Base-by-base conservation (phyloP, 2,329 filamentous ascomycete species). In the Aspergillus piperis region DNA sequence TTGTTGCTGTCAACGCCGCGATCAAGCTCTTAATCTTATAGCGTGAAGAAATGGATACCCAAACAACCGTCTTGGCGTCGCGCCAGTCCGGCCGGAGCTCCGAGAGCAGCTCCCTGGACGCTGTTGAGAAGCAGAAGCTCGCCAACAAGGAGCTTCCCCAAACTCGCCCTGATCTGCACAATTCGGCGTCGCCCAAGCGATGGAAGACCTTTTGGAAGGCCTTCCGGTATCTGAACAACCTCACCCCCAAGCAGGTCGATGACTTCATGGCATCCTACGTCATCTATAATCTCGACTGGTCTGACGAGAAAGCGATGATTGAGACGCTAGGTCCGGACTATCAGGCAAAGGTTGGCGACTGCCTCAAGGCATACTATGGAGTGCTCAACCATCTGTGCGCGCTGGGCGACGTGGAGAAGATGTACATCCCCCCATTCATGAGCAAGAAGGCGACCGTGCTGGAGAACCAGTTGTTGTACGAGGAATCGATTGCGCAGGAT, bases 241-340 rank as follows among this genome's bases (percentile, higher is more conserved):
- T 84, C 54, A 81, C 76, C 0, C 78, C 80, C 7, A 78, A 83
- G 68, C 73, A 84, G 62, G 81, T 84, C 3, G 80, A 83, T 57
- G 82, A 83, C 62, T 84, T 82, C 70, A 84, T 84, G 82, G 80
- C 80, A 2, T 84, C 82, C 5, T 84, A 84, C 62, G 77, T 83
- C 67, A 84, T 84, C 65, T 84, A 84, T 73, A 83, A 82, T 65
- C 76, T 84, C 1, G 82, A 84, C 71, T 84, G 82, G 82, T 80
- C 77, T 15, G 73, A 84, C 62, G 79, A 83, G 68, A 66, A 74
- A 25, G 73, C 78, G 60, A 84, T 84, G 81, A 66, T 80, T 15
- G 74, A 75, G 19, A 75, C 75, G 0, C 73, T 84, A 6, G 82
- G 82, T 1, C 75, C 79, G 2, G 71, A 82, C 62, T 84, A 84